phyloP scores from a whole-genome alignment of 805 yeast genomes.

The Lipomyces starkeyi region DNA sequence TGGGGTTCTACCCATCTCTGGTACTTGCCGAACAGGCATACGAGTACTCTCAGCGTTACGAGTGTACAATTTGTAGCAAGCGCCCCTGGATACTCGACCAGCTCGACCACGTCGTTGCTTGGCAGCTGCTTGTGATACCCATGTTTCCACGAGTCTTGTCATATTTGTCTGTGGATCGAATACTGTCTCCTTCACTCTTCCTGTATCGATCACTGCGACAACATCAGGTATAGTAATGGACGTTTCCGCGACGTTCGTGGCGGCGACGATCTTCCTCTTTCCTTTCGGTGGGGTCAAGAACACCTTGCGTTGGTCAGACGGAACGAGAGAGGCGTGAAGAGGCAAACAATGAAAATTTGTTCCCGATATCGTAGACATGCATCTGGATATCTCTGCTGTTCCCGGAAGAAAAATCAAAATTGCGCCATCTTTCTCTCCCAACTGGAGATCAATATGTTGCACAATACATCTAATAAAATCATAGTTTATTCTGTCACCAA shows the following conservation, averaged over 20 bases:
- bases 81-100: conserved; percentile 90
- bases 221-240: conserved; percentile 96
- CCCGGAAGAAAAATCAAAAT: conserved; percentile 90
- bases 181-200: conserved; percentile 77
- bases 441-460: conserved; percentile 55
- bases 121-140: conserved; percentile 90
- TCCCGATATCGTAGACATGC: conserved; percentile 54
- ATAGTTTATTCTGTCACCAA: conserved; percentile 59
- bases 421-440: conserved; percentile 54
- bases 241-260: conserved; percentile 96
- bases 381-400: conserved; percentile 78
- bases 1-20: conserved; percentile 86
- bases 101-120: conserved; percentile 95
- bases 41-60: conserved; percentile 57
- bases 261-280: conserved; percentile 76
- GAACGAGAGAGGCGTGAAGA: conserved; percentile 83
- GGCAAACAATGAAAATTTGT: conserved; percentile 62
- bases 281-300: conserved; percentile 63
- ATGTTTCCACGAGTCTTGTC: conserved; percentile 73
- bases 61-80: conserved; percentile 81
- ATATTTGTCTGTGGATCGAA: conserved; percentile 73
- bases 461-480: conserved; percentile 69
- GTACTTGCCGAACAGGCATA: conserved; percentile 78
- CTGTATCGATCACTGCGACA: conserved; percentile 88
- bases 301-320: conserved; percentile 80